A percentile compares a stretch with the other conserved stretches of the same genome.
phyloP scores from a whole-genome alignment of 805 yeast species.

The Candida odintsovae region DNA sequence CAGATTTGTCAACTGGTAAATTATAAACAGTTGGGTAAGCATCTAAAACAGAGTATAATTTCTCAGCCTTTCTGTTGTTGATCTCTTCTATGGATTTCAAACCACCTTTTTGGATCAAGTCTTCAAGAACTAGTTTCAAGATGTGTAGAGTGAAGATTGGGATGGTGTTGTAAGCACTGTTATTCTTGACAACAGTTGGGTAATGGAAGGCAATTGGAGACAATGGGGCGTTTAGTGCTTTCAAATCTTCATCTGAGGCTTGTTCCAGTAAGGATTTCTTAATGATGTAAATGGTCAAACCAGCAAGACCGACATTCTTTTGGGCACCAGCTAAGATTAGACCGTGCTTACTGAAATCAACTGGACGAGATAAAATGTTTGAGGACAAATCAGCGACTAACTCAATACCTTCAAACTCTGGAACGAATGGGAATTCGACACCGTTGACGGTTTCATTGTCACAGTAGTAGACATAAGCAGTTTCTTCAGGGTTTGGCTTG shows the following conservation, averaged over 20 bases:
- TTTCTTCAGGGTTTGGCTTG: slow-evolving; percentile 47
- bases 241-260: slow-evolving; percentile 57
- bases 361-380: slow-evolving; percentile 72
- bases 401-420: slow-evolving; percentile 61
- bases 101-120: slow-evolving; percentile 68
- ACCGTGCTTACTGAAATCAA: slow-evolving; percentile 84
- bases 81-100: slow-evolving; percentile 53
- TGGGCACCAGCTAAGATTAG: slow-evolving; percentile 97
- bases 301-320: slow-evolving; percentile 96
- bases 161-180: slow-evolving; percentile 92
- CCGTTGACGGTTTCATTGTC: slow-evolving; percentile 98
- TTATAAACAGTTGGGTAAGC: slow-evolving; percentile 54
- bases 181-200: slow-evolving; percentile 79
- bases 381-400: slow-evolving; percentile 95
- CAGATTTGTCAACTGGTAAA: slow-evolving; percentile 55
- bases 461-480: slow-evolving; percentile 85
- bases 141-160: slow-evolving; percentile 91
- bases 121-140: slow-evolving; percentile 68
- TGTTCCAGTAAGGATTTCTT: slow-evolving; percentile 72
- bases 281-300: slow-evolving; percentile 86
- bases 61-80: slow-evolving; percentile 55
- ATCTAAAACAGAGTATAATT: slow-evolving; percentile 62
- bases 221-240: slow-evolving; percentile 59
- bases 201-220: slow-evolving; percentile 86
- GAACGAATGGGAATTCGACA: slow-evolving; percentile 57